phyloP scores from a whole-genome alignment of 2,329 filamentous ascomycete genomes.

The Botrytis porri region DNA sequence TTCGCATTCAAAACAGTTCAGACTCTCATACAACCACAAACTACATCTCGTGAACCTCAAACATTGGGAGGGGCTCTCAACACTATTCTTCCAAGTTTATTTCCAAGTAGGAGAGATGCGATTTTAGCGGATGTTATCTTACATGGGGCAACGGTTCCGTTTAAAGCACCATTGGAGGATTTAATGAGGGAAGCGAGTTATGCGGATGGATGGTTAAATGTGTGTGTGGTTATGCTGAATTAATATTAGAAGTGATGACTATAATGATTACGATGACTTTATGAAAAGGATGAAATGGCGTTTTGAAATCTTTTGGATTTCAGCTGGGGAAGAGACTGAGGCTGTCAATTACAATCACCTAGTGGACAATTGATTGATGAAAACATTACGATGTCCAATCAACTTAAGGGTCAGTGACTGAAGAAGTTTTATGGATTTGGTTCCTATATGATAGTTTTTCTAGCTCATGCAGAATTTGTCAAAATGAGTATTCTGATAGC shows the following conservation, averaged over 20 bases:
- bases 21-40: slow-evolving; percentile 59
- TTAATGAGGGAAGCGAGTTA: slow-evolving; percentile 80
- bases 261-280: neutral
- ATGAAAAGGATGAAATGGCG: neutral
- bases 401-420: neutral
- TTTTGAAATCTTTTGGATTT: neutral
- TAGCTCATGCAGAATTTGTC: neutral
- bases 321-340: neutral
- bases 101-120: slow-evolving; percentile 80
- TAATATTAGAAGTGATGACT: neutral
- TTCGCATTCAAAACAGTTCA: slow-evolving; percentile 72
- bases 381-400: neutral
- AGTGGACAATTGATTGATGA: neutral
- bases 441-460: neutral
- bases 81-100: slow-evolving; percentile 71
- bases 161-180: slow-evolving; percentile 76
- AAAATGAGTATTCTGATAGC: neutral
- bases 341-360: neutral
- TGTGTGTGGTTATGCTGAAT: slow-evolving; percentile 67
- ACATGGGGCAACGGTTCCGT: slow-evolving; percentile 81
- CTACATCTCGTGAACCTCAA: slow-evolving; percentile 51
- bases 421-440: neutral
- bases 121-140: slow-evolving; percentile 80
- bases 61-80: slow-evolving; percentile 78
- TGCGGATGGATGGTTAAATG: slow-evolving; percentile 86